Conservation (phyloP, 2,329 filamentous ascomycete species). For the Coniochaeta sp. region DNA sequence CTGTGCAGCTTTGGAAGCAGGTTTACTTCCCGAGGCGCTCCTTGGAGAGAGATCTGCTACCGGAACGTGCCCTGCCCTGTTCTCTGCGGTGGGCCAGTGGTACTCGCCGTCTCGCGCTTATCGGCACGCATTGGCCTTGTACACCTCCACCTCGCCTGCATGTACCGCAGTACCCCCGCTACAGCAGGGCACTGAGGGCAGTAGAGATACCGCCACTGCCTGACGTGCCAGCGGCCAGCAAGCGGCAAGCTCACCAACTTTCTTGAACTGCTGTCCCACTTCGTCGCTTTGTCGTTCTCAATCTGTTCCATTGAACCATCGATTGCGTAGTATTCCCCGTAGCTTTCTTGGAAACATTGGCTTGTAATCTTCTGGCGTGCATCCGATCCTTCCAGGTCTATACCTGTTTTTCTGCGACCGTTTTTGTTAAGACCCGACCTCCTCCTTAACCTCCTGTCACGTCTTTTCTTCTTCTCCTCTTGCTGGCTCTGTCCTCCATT, state of each 20-base stretch:
- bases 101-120: neutral
- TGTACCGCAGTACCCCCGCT: neutral
- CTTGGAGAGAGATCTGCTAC: neutral
- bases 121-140: slow-evolving; percentile 1
- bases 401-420: slow-evolving; percentile 1
- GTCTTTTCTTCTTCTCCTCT: neutral
- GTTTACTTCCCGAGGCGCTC: neutral
- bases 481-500: neutral
- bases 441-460: neutral
- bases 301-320: neutral
- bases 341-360: neutral
- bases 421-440: neutral
- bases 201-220: too few relatives aligned
- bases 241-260: neutral
- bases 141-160: neutral
- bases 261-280: neutral
- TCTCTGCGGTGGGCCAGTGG: neutral
- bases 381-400: neutral
- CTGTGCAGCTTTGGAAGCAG: neutral
- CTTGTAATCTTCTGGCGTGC: neutral
- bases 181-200: too few relatives aligned
- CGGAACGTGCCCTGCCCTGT: neutral
- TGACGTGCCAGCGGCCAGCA: neutral
- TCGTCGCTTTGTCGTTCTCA: neutral
- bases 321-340: slow-evolving; percentile 2